Base-by-base conservation (phyloP, 1,284 basidiomycete species). In the Microbotryomycetes sp. region DNA sequence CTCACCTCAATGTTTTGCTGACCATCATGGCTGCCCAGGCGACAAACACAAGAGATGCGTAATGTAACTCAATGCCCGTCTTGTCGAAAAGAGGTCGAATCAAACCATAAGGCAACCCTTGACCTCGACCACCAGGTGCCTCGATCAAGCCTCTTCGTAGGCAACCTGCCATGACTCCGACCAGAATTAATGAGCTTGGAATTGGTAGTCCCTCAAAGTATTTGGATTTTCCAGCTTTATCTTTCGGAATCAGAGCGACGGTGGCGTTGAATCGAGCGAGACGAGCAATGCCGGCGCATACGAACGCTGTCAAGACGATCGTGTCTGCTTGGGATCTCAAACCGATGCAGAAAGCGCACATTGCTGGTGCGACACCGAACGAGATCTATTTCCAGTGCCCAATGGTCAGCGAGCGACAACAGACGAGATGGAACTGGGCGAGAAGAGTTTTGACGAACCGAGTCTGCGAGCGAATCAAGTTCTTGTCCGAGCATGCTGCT, bases 131-230 rank as follows among this genome's bases (percentile, higher is more conserved):
- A 6, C 58, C 60, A 22, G 63, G 82, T 15, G 87, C 86, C 62
- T 83, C 86, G 70, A 91, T 87, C 84, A 85, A 88, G 12, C 91
- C 94, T 62, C 84, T 80, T 69, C 84, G 84, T 47, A 88, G 83
- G 83, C 89, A 97, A 70, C 85, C 86, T 19, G 87, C 86, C 77
- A 98, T 81, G 31, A 88, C 74, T 15, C 80, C 84, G 60, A 97
- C 92, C 55, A 99, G 81, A 14, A 77, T 82, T 50, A 99, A 81
- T 19, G 88, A 89, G 0, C 89, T 91, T 1, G 96, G 96, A 65
- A 99, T 98, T 19, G 96, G 96, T 25, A 99, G 81, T 6, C 94
- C 96, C 77, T 98, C 94, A 76, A 98, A 99, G 79, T 94, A 97
- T 73, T 86, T 86, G 19, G 88, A 83, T 76, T 97, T 98, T 57